Conservation (phyloP, 257 asterid genomes). For the Solanum arcanum region DNA sequence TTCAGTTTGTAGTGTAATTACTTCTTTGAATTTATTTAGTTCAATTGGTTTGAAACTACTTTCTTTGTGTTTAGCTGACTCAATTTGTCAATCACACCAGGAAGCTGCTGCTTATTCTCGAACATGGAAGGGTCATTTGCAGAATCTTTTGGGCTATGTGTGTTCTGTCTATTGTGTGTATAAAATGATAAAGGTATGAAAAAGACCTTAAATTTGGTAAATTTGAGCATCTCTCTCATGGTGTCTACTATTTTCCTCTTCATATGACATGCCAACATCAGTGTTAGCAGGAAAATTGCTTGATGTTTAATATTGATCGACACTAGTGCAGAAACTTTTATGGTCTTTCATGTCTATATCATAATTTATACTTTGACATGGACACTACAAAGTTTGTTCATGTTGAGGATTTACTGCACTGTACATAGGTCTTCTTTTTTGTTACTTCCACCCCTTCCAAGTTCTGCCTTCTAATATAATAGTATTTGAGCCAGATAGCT, state of each 20-base stretch:
- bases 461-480: slow-evolving; percentile 7
- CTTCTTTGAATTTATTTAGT: background rate
- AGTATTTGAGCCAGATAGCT: background rate
- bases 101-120: slow-evolving; percentile 99
- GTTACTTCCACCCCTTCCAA: background rate
- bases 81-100: slow-evolving; percentile 23
- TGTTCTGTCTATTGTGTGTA: slow-evolving; percentile 90
- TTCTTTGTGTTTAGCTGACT: background rate
- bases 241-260: background rate
- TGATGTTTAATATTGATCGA: background rate
- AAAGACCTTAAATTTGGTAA: background rate
- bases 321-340: background rate
- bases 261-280: background rate
- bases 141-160: slow-evolving; percentile 93
- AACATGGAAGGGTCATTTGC: slow-evolving; percentile 99
- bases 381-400: background rate
- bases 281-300: background rate
- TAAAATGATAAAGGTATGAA: slow-evolving; percentile 82
- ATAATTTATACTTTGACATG: background rate
- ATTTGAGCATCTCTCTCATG: background rate
- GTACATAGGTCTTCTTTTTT: background rate
- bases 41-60: background rate
- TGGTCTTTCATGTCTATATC: background rate
- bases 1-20: background rate
- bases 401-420: background rate